Conservation (phyloP, 2,329 filamentous ascomycete species). For the Diaporthe helianthi region DNA sequence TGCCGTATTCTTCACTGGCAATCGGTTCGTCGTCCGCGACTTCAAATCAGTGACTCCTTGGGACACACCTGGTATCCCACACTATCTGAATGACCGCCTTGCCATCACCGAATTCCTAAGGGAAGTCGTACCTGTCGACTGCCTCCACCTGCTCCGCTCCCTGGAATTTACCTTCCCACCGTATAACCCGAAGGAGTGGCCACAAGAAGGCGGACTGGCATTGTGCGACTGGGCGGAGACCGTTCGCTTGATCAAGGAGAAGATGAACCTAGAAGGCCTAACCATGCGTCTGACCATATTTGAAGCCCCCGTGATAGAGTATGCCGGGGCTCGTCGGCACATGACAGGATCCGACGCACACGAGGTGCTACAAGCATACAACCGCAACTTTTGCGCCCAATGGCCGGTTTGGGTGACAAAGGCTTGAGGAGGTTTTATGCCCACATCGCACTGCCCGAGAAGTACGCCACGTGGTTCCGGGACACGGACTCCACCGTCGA, state of each 20-base stretch:
- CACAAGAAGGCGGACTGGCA: not conserved
- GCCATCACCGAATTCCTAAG: not conserved
- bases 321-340: not conserved
- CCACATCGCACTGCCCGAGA: not conserved
- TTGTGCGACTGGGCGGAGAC: not conserved
- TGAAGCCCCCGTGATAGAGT: not conserved
- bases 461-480: not conserved
- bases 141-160: not conserved
- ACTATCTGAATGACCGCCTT: not conserved
- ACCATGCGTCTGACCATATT: not conserved
- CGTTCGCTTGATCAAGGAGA: not conserved
- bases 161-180: not conserved
- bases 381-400: not conserved
- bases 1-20: not conserved
- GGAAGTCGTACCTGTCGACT: not conserved
- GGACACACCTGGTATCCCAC: fast-evolving
- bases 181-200: not conserved
- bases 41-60: not conserved
- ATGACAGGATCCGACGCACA: not conserved
- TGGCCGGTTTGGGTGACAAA: not conserved
- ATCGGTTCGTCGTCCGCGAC: not conserved
- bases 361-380: not conserved
- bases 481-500: not conserved
- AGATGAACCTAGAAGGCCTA: not conserved
- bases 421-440: not conserved